Base-by-base conservation (phyloP, 768 basidiomycete species). In the Lentinula detonsa region DNA sequence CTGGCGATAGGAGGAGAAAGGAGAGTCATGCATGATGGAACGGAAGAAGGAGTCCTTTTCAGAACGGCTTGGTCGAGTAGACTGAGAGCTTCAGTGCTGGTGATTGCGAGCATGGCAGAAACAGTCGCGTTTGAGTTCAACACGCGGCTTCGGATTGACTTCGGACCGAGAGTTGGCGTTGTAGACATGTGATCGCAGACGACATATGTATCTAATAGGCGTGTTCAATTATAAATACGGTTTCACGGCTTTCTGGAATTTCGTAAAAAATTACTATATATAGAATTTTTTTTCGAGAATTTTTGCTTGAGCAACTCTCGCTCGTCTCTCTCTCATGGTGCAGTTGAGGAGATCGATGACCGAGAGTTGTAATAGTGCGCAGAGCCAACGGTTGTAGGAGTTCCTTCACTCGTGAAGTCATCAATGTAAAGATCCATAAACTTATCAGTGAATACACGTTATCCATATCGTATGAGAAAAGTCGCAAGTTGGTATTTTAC, bases 31-130 rank as follows among this genome's bases (percentile, higher is more conserved):
- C 76, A 78, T 18, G 79, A 69, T 2, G 80, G 71, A 28, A 81
- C 69, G 0, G 75, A 74, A 0, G 74, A 70, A 0, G 80, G 75
- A 1, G 75, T 65, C 35, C 73, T 75, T 69, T 81, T 85, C 61
- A 89, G 73, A 33, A 70, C 66, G 2, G 73, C 56, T 1, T 81
- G 71, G 48, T 87, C 82, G 34, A 80, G 65, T 57, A 87, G 65
- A 59, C 74, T 73, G 54, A 85, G 76, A n/a, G 78, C 74, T 35
- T 74, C 73, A 13, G 77, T 74, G 34, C 84, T 82, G 43, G 77
- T 72, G 43, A 84, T 68, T 55, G 84, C 83, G 53, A 89, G 76
- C 86, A 87, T 88, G 33, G 61, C 63, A 21, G 52, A 39, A 8
- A 39, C 37, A 39, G 13, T 56, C 18, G 35, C 23, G 31, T 35